A percentile compares a stretch with the other conserved stretches of the same genome.
Conservation (phyloP, 2,329 filamentous ascomycete genomes). For the Penicillium sp. region DNA sequence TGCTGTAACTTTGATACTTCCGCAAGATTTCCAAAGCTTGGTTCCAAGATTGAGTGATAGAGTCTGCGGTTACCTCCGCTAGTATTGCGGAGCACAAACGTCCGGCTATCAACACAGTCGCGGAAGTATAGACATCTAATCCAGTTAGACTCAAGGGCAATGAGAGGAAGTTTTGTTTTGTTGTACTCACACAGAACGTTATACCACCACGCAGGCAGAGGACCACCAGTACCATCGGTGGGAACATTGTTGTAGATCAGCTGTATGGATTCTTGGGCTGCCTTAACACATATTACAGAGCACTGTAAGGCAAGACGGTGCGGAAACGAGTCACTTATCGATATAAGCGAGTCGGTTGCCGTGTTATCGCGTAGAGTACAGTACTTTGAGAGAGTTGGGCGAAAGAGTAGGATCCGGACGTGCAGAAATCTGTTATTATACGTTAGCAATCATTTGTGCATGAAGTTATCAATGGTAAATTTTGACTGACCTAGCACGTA, state of each 20-base stretch:
- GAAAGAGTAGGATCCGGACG: conserved; percentile 36
- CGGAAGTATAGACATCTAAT: conserved; percentile 38
- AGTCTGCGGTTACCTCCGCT: conserved; percentile 26
- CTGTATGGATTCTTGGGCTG: conserved; percentile 35
- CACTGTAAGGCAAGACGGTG: conserved; percentile 36
- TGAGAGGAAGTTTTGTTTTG: background rate
- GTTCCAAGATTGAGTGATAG: conserved; percentile 31
- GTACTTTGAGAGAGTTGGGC: conserved; percentile 35
- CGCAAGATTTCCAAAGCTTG: conserved; percentile 32
- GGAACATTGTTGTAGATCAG: conserved; percentile 33
- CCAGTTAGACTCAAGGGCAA: conserved; percentile 6
- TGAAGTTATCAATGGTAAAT: background rate
- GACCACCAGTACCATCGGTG: conserved; percentile 28
- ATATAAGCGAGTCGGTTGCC: conserved; percentile 19
- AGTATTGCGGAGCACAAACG: conserved; percentile 31
- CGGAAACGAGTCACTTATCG: conserved; percentile 31
- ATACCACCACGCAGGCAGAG: conserved; percentile 42
- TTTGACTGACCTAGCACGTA: conserved; percentile 31
- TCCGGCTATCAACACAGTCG: conserved; percentile 37
- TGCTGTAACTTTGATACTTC: conserved; percentile 35
- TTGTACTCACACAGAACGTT: conserved; percentile 35
- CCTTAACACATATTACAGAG: conserved; percentile 38
- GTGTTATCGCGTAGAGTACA: conserved; percentile 31
- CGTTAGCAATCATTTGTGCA: background rate
- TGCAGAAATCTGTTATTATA: conserved; percentile 31